A percentile compares a stretch with the other conserved stretches of the same genome.
These are phyloP conservation scores for Cadophora sp. DNA, from an alignment of 2,329 filamentous ascomycete species.

Conservation along the genomic window DNA sequence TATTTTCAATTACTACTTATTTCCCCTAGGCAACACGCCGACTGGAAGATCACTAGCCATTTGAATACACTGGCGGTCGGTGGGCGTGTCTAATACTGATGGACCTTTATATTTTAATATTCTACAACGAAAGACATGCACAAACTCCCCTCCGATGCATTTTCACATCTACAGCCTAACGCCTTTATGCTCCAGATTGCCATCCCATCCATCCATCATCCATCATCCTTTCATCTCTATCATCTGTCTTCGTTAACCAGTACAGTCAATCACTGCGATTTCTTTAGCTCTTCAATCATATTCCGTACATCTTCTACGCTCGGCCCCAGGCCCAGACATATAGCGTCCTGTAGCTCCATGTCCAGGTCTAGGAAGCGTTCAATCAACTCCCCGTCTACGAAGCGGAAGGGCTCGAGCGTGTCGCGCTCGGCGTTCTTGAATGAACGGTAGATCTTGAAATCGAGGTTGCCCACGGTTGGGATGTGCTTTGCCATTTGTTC, in stretches of 20 bases:
- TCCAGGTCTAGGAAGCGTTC: constrained; percentile 81
- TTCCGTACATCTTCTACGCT: constrained; percentile 68
- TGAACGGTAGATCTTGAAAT: constrained; percentile 81
- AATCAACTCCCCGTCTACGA: constrained; percentile 91
- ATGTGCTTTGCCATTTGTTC: constrained; percentile 70
- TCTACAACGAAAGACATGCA: not conserved
- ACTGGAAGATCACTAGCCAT: too few species aligned
- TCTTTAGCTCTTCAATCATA: constrained; percentile 66
- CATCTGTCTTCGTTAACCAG: constrained; percentile 1
- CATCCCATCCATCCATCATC: not conserved
- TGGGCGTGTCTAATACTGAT: too few species aligned
- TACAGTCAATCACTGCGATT: constrained; percentile 13
- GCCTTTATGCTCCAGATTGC: not conserved
- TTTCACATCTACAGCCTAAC: not conserved
- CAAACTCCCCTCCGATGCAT: not conserved
- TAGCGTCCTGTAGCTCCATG: constrained; percentile 60
- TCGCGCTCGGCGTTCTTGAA: constrained; percentile 77
- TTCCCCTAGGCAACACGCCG: too few species aligned
- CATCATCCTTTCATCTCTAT: constrained; percentile 54
- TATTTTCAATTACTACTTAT: too few species aligned
- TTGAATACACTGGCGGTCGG: too few species aligned
- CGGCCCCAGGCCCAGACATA: constrained; percentile 63
- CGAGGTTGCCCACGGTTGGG: constrained; percentile 72
- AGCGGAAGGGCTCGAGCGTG: constrained; percentile 79
- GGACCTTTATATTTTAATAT: not conserved